Conservation (phyloP, 2,329 filamentous ascomycete genomes). For the Diaporthe vexans region DNA sequence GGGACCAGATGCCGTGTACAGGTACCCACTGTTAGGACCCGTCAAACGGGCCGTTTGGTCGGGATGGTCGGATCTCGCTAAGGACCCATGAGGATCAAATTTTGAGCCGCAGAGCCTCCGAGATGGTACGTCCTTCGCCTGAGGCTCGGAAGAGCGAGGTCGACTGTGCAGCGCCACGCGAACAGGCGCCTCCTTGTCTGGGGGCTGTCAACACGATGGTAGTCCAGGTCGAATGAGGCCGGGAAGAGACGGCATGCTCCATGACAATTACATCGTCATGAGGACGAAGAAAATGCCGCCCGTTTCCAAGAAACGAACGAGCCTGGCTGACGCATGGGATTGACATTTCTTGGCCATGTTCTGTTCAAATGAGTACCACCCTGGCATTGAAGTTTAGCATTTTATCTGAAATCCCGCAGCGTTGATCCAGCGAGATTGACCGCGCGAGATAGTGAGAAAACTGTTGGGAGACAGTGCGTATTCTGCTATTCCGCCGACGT, state of each 20-base stretch:
- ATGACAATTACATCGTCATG: slow-evolving; percentile 6
- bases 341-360: slow-evolving; percentile 17
- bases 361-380: neutral
- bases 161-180: slow-evolving; percentile 12
- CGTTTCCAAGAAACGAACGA: slow-evolving; percentile 8
- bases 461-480: slow-evolving; percentile 17
- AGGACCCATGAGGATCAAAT: slow-evolving; percentile 31
- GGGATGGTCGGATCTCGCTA: slow-evolving; percentile 36
- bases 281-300: slow-evolving; percentile 25
- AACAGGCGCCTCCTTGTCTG: slow-evolving; percentile 17
- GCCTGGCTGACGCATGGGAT: slow-evolving; percentile 13
- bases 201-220: slow-evolving; percentile 1
- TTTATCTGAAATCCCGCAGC: slow-evolving; percentile 10
- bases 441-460: slow-evolving; percentile 17
- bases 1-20: slow-evolving; percentile 29
- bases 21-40: slow-evolving; percentile 31
- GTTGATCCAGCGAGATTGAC: slow-evolving; percentile 3
- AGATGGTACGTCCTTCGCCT: slow-evolving; percentile 40
- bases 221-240: neutral
- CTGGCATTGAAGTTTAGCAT: slow-evolving; percentile 7
- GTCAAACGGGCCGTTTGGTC: slow-evolving; percentile 43
- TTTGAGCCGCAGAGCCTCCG: slow-evolving; percentile 43
- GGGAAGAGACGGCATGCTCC: neutral
- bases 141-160: slow-evolving; percentile 32
- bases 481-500: slow-evolving; percentile 15